Percentiles rank a stretch among this genome's conserved stretches.
Conservation (phyloP, 2,329 filamentous ascomycete species). For the Cercospora sesami region DNA sequence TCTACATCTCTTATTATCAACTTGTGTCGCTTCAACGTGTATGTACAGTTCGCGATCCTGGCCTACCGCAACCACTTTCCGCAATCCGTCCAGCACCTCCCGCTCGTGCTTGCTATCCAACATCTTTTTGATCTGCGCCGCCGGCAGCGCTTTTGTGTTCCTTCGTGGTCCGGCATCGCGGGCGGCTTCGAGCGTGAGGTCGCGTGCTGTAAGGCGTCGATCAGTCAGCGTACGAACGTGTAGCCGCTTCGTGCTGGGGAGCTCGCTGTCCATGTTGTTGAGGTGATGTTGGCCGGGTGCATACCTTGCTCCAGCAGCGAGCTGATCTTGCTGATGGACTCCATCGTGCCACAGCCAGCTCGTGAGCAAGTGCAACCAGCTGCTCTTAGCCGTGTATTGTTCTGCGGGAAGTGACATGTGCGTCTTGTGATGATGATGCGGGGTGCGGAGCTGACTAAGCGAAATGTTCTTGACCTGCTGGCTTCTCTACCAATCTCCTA, state of each 20-base stretch:
- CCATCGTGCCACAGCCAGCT: conserved; percentile 60
- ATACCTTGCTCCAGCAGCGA: conserved; percentile 91
- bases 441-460: no score
- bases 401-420: no score
- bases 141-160: conserved; percentile 66
- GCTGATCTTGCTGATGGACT: conserved; percentile 93
- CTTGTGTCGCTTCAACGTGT: not conserved
- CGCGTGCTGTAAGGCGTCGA: conserved; percentile 65
- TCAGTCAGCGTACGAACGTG: not conserved
- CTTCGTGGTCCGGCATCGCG: conserved; percentile 71
- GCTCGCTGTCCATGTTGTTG: conserved; percentile 26
- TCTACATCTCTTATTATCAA: conserved; percentile 54
- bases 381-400: not conserved
- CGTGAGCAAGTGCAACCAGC: conserved; percentile 18
- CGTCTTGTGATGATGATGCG: no score
- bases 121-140: conserved; percentile 88
- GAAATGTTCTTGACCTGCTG: no score
- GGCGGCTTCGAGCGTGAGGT: conserved; percentile 95
- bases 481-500: no score
- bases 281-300: conserved; percentile 67
- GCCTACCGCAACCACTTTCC: conserved; percentile 79
- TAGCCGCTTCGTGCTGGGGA: not conserved
- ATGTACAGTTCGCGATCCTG: not conserved
- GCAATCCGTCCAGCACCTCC: conserved; percentile 87
- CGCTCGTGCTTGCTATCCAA: conserved; percentile 91